phyloP scores from a whole-genome alignment of 441 rosid species.

The Arabidopsis hybrid region DNA sequence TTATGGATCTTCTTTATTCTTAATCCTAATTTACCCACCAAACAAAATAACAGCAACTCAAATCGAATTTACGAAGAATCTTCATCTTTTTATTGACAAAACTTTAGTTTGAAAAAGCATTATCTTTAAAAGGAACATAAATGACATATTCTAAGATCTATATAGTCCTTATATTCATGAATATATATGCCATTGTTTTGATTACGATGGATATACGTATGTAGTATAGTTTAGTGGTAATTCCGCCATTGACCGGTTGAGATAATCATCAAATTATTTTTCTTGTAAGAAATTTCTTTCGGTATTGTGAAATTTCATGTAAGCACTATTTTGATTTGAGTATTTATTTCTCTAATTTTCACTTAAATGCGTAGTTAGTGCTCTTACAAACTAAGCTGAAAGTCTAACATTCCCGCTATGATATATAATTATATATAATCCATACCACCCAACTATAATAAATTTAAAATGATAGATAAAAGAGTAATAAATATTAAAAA shows the following conservation, averaged over 20 bases:
- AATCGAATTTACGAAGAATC: slow-evolving; percentile 36
- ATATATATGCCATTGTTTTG: neutral
- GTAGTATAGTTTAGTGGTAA: neutral
- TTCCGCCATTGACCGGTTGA: neutral
- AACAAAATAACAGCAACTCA: slow-evolving; percentile 20
- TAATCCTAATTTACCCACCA: slow-evolving; percentile 16
- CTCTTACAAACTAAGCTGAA: too few species aligned
- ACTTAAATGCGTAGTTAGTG: neutral
- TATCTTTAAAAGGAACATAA: slow-evolving; percentile 29
- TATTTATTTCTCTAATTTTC: neutral
- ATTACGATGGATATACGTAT: neutral
- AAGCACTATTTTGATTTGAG: neutral
- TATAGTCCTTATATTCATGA: neutral
- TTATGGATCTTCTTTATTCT: neutral
- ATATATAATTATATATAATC: too few species aligned
- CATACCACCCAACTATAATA: neutral
- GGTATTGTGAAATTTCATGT: neutral
- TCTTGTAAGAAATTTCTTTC: neutral
- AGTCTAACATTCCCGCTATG: too few species aligned
- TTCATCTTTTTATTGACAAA: slow-evolving; percentile 19
- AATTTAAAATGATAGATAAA: neutral
- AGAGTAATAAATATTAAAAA: neutral
- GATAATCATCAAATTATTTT: neutral
- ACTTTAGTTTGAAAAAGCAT: slow-evolving; percentile 38
- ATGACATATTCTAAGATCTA: slow-evolving; percentile 11